These are phyloP conservation scores for Biscogniauxia marginata DNA, from an alignment of 2,329 filamentous ascomycete genomes.

Conservation along the genomic window DNA sequence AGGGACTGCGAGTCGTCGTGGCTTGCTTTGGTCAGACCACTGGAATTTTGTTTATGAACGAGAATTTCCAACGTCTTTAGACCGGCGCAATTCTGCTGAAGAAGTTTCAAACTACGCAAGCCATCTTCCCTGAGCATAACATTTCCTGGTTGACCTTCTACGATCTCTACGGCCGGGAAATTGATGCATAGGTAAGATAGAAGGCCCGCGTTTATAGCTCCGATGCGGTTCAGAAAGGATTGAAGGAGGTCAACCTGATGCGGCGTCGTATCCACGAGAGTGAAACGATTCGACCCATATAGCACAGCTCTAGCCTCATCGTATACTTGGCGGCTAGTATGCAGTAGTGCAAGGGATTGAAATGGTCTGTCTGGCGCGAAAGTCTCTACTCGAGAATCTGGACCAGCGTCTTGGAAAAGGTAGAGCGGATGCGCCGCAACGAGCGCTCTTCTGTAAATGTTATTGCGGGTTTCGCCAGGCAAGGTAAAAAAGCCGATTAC, in stretches of 20 bases:
- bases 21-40: constrained; percentile 1
- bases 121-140: background rate
- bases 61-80: background rate
- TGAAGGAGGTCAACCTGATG: background rate
- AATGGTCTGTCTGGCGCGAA: background rate
- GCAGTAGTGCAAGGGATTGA: background rate
- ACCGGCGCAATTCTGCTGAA: background rate
- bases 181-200: background rate
- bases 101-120: background rate
- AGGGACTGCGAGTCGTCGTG: background rate
- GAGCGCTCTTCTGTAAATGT: background rate
- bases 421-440: background rate
- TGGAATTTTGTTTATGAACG: background rate
- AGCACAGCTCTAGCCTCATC: background rate
- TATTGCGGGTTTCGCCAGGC: background rate
- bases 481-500: background rate
- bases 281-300: background rate
- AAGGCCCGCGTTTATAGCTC: background rate
- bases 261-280: background rate
- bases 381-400: background rate
- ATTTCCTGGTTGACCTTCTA: background rate
- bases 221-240: background rate
- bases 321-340: background rate
- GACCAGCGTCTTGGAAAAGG: background rate
- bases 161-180: background rate